Evolutionary conservation across 2,329 filamentous ascomycete genomes (phyloP), one percentile per base, ranked within the genome.

Genomic region (Colletotrichum tanaceti): DNA sequence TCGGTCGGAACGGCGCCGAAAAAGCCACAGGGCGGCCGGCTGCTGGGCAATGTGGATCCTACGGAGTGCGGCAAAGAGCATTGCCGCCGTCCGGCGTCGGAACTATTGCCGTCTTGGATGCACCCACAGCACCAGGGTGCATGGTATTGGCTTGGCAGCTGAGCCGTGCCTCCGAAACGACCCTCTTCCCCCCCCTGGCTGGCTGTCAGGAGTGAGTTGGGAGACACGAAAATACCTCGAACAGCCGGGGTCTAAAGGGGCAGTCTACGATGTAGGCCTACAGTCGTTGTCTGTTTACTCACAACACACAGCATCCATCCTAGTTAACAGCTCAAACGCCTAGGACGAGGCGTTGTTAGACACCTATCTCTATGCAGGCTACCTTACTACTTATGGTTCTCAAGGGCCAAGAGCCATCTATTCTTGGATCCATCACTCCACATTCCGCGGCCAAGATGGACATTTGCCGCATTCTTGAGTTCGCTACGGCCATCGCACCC

Each of bases 61-160:
- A 4, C 14, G n/a, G 28, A 22, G 24, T 28, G 32, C 7, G 24
- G 24, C 5, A n/a, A n/a, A n/a, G 18, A 13, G 39, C 39, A 41
- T 41, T 13, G 0, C 14, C 3, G 44, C 9, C 44, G 18, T n/a
- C 7, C n/a, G 35, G 38, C 28, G 22, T 39, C 14, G 13, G 13
- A n/a, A 11, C 18, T 58, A 28, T 39, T 28, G 57, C 57, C 22
- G 43, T 44, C 49, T 62, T 43, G 52, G 6, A 24, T 47, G 41
- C 35, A 47, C 16, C 22, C 41, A 16, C n/a, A n/a, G 46, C 24
- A 35, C 41, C n/a, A 10, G n/a, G 22, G n/a, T 20, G 62, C 55
- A 68, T 49, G 41, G 49, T 39, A 65, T 60, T 43, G 55, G 65
- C 65, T 65, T 65, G 65, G 55, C 65, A 52, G 55, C 49, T 65